phyloP scores from a whole-genome alignment of 1,284 basidiomycete species.

The Cryptococcus sp. region DNA sequence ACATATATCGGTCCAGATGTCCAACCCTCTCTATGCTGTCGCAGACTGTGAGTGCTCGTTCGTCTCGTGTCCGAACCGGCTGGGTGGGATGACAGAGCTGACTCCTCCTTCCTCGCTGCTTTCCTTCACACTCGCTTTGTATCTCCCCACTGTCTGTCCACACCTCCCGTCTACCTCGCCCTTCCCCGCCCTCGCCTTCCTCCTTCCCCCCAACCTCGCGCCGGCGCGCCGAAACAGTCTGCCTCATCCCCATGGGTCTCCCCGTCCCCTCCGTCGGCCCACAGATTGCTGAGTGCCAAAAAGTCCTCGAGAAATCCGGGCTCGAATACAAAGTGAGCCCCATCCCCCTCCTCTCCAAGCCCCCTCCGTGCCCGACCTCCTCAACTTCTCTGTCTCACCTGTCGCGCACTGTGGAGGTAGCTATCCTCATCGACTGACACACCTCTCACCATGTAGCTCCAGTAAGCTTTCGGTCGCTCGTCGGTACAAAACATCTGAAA shows the following conservation, averaged over 20 bases:
- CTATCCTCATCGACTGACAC: slow-evolving; percentile 4
- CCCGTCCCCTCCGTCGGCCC: slow-evolving; percentile 46
- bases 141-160: no score
- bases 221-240: slow-evolving; percentile 30
- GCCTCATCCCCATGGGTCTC: slow-evolving; percentile 51
- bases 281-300: slow-evolving; percentile 61
- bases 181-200: background rate
- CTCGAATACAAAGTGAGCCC: slow-evolving; percentile 68
- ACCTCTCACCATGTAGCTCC: slow-evolving; percentile 18
- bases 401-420: background rate
- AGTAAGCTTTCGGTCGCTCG: slow-evolving; percentile 57
- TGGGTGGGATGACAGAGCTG: no score
- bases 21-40: slow-evolving; percentile 24
- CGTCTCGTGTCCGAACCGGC: no score
- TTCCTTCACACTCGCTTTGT: no score
- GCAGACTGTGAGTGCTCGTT: slow-evolving; percentile 27
- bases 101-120: no score
- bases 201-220: background rate
- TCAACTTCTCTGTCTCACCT: background rate
- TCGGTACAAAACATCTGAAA: background rate
- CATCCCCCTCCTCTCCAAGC: background rate
- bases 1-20: slow-evolving; percentile 1
- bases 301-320: slow-evolving; percentile 74
- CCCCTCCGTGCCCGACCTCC: background rate
- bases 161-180: no score